A percentile compares a stretch with the other conserved stretches of the same genome.
Evolutionary conservation across 2,329 filamentous ascomycete genomes (phyloP).

Genomic region (Zopfia rhizophila): DNA sequence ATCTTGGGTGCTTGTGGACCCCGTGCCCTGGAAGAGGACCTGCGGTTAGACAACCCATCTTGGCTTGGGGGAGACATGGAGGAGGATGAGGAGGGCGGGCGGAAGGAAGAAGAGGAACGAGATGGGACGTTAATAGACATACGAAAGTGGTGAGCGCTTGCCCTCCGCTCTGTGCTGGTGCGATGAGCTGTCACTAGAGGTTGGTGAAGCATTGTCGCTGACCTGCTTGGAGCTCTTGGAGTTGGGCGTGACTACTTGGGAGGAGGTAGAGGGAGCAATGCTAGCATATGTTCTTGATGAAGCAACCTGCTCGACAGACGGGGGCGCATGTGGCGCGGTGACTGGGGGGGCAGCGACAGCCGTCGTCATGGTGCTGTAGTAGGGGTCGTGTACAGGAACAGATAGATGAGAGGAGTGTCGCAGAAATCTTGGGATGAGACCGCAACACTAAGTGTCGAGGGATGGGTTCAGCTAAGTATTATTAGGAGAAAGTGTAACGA

Average conservation of each 20-base stretch:
- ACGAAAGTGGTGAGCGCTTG: conserved; percentile 65
- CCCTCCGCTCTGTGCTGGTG: conserved; percentile 56
- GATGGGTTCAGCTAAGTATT: conserved; percentile 39
- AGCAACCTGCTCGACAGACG: conserved; percentile 47
- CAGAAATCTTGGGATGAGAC: conserved; percentile 42
- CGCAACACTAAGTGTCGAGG: conserved; percentile 49
- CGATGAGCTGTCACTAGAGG: conserved; percentile 49
- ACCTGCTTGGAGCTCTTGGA: conserved; percentile 48
- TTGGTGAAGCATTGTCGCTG: conserved; percentile 53
- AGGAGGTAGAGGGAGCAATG: conserved; percentile 56
- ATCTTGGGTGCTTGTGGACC: conserved; percentile 75
- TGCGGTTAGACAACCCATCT: conserved; percentile 51
- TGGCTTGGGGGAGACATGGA: conserved; percentile 41
- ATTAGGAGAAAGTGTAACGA: conserved; percentile 39
- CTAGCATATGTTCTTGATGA: conserved; percentile 56
- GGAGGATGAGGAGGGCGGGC: conserved; percentile 35
- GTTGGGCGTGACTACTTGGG: conserved; percentile 50
- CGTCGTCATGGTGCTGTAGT: conserved; percentile 56
- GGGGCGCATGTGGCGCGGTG: conserved; percentile 51
- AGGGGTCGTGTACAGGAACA: conserved; percentile 29
- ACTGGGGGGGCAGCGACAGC: conserved; percentile 56
- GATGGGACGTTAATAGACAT: conserved; percentile 47
- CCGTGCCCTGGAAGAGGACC: conserved; percentile 60
- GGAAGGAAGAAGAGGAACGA: conserved; percentile 35
- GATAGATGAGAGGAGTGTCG: conserved; percentile 48